Evolutionary conservation across 2,329 filamentous ascomycete species (phyloP).

Genomic region (Neoascochyta sp.): DNA sequence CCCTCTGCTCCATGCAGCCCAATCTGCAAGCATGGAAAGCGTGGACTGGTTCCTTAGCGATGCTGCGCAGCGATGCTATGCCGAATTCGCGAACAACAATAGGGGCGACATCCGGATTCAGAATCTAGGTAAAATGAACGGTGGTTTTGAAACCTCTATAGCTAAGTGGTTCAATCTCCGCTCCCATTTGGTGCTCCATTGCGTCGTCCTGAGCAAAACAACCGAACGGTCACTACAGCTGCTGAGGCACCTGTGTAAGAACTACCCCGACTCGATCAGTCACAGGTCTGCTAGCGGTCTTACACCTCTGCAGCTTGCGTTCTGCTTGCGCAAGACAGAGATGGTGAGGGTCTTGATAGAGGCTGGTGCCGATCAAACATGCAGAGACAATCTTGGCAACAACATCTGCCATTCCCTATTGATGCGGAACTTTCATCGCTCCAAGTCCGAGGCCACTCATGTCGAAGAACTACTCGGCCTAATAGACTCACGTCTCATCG

Average conservation of each 20-base stretch:
- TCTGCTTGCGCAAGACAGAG: conserved; percentile 52
- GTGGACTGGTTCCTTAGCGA: conserved; percentile 77
- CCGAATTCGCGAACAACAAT: conserved; percentile 63
- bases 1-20: conserved; percentile 59
- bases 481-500: conserved; percentile 56
- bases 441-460: conserved; percentile 32
- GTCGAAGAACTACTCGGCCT: conserved; percentile 51
- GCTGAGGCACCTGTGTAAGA: conserved; percentile 63
- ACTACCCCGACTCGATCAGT: conserved; percentile 60
- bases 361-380: conserved; percentile 66
- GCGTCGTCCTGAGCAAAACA: conserved; percentile 43
- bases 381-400: conserved; percentile 56
- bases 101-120: conserved; percentile 60
- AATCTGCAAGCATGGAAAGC: conserved; percentile 57
- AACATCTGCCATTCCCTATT: conserved; percentile 65
- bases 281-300: conserved; percentile 54
- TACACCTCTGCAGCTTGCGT: conserved; percentile 69
- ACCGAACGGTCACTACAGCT: conserved; percentile 49
- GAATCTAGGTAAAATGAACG: conserved; percentile 56
- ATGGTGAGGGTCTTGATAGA: conserved; percentile 61
- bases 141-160: conserved; percentile 63
- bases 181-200: conserved; percentile 58
- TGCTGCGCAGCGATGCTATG: conserved; percentile 63
- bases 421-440: conserved; percentile 14
- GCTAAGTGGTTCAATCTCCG: conserved; percentile 53